These are phyloP conservation scores for Funneliformis geosporum DNA, from an alignment of 192 early-diverging fungal species.

Conservation along the genomic window DNA sequence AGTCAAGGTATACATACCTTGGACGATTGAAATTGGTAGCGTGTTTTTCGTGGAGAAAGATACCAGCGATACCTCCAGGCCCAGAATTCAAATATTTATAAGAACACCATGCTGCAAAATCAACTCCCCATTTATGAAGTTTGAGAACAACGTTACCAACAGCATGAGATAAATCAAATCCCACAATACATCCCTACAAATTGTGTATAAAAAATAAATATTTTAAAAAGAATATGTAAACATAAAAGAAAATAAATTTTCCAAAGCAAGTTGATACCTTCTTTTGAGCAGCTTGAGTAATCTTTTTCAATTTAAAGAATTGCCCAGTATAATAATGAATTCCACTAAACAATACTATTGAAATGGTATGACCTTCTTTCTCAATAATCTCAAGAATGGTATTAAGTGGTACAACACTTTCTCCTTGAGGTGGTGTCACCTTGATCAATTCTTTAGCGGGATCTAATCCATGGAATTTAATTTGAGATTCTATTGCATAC, in stretches of 20 bases:
- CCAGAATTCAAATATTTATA: constrained; percentile 99
- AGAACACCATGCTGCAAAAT: constrained; percentile 98
- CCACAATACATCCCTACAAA: constrained; percentile 80
- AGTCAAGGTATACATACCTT: constrained; percentile 44
- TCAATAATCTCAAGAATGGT: constrained; percentile 81
- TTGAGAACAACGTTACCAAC: constrained; percentile 87
- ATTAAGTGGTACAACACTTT: constrained; percentile 67
- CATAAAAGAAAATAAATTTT: neutral
- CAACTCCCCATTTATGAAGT: constrained; percentile 94
- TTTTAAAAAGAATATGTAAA: neutral
- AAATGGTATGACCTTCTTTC: constrained; percentile 72
- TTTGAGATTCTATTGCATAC: constrained; percentile 90
- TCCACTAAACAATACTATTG: constrained; percentile 86
- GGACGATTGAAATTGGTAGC: constrained; percentile 56
- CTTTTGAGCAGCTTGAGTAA: constrained; percentile 78
- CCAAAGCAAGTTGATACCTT: constrained; percentile 48
- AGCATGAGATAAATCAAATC: constrained; percentile 95
- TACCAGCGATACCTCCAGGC: constrained; percentile 89
- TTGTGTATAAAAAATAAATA: neutral
- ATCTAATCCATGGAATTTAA: constrained; percentile 76
- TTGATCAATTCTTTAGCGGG: constrained; percentile 73
- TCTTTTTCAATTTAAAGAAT: constrained; percentile 81
- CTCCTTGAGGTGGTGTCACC: constrained; percentile 72
- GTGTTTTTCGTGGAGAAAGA: constrained; percentile 88
- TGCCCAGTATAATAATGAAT: constrained; percentile 96